These are phyloP conservation scores for Moricandia moricandioides DNA, from an alignment of 345 rosid species.

Conservation along the genomic window DNA sequence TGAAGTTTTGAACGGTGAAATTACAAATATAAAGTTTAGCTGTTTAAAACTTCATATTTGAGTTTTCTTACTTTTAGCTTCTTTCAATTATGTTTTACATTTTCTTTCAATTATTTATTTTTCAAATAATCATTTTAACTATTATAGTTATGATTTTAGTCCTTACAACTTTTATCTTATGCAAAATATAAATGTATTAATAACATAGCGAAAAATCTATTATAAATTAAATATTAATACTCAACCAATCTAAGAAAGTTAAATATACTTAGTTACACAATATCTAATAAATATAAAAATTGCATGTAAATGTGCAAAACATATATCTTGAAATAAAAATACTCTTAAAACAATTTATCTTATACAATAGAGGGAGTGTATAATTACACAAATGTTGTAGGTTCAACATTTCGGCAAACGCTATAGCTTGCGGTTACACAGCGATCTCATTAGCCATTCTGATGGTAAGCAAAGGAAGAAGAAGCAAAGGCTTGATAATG, in stretches of 20 bases:
- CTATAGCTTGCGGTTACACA: conserved; percentile 56
- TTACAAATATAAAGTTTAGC: too few relatives aligned
- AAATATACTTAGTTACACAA: not conserved
- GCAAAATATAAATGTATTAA: too few relatives aligned
- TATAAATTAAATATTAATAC: too few relatives aligned
- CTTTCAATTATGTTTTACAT: too few relatives aligned
- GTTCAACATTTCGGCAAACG: conserved; percentile 52
- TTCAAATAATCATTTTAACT: too few relatives aligned
- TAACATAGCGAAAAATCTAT: too few relatives aligned
- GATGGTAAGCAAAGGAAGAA: conserved; percentile 15
- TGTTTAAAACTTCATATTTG: too few relatives aligned
- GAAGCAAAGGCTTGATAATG: conserved; percentile 34
- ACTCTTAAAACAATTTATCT: not conserved
- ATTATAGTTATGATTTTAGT: too few relatives aligned
- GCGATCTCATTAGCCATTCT: conserved; percentile 43
- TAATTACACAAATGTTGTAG: conserved; percentile 33
- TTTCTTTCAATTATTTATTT: too few relatives aligned
- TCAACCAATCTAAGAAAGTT: not conserved
- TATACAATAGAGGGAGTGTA: not conserved
- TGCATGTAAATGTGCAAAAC: not conserved
- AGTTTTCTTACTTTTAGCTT: too few relatives aligned
- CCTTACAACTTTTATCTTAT: too few relatives aligned
- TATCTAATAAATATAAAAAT: not conserved
- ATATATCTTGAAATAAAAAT: not conserved
- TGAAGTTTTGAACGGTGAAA: too few relatives aligned